Percentiles rank a stretch among this genome's conserved stretches.
phyloP scores from a whole-genome alignment of 2,329 filamentous ascomycete genomes.

The Dactylellina sp. region DNA sequence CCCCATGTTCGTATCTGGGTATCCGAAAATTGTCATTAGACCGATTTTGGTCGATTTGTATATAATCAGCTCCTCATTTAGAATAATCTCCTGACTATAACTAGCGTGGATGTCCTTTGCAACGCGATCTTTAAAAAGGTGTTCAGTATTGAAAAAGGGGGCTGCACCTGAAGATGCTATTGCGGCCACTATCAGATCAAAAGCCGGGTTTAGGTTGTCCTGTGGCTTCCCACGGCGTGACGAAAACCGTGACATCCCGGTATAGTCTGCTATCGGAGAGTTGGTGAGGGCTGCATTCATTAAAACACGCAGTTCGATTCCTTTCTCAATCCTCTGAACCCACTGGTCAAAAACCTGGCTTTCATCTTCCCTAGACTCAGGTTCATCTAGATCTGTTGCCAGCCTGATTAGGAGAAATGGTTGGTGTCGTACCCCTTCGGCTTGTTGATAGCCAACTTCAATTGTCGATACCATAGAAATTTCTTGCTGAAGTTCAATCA shows the following conservation, averaged over 20 bases:
- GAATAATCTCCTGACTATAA: neutral
- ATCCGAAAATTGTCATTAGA: neutral
- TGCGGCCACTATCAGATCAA: neutral
- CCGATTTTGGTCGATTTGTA: neutral
- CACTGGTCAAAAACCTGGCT: neutral
- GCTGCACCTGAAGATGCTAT: neutral
- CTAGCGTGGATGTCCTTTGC: neutral
- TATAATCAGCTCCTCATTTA: neutral
- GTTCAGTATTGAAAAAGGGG: neutral
- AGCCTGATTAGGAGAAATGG: constrained; percentile 10
- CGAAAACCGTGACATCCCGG: neutral
- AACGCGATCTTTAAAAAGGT: neutral
- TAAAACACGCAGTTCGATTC: neutral
- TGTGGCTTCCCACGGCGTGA: neutral
- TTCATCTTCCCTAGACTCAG: neutral
- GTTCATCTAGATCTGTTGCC: neutral
- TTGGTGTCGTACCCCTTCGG: neutral
- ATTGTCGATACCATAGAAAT: constrained; percentile 1
- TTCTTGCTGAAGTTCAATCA: neutral
- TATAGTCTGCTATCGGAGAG: neutral
- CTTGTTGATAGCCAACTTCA: constrained; percentile 2
- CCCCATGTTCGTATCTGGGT: neutral
- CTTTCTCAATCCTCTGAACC: neutral
- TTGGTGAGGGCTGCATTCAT: neutral
- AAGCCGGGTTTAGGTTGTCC: neutral